Conservation (phyloP, 1,284 basidiomycete genomes). For the Apiotrichum mycotoxinovorans region DNA sequence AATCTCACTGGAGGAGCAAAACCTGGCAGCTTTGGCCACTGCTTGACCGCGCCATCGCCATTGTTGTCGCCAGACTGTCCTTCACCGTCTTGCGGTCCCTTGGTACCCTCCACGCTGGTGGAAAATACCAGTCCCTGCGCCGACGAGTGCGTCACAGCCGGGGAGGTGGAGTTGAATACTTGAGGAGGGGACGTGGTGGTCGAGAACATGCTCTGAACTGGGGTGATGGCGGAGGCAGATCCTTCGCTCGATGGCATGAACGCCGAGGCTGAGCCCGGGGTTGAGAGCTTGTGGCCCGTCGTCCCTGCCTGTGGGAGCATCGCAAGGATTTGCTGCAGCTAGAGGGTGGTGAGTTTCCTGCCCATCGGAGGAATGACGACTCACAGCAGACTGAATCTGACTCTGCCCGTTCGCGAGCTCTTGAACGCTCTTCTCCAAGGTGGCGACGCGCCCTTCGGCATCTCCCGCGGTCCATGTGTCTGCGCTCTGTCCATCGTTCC, state of each 20-base stretch:
- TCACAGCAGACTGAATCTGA: constrained; percentile 44
- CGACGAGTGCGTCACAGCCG: background rate
- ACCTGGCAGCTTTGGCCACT: constrained; percentile 78
- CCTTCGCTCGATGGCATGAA: constrained; percentile 20
- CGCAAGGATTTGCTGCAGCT: constrained; percentile 45
- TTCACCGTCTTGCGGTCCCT: background rate
- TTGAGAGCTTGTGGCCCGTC: constrained; percentile 7
- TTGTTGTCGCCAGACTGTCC: background rate
- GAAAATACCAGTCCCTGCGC: background rate
- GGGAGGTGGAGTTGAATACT: constrained; percentile 14
- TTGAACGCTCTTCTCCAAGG: constrained; percentile 41
- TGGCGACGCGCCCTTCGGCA: constrained; percentile 52
- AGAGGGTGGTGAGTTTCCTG: background rate
- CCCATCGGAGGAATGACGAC: background rate
- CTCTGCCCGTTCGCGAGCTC: constrained; percentile 42
- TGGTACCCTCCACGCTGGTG: background rate
- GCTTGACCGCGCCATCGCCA: constrained; percentile 8
- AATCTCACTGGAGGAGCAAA: constrained; percentile 73
- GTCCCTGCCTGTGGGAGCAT: constrained; percentile 30
- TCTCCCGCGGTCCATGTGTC: constrained; percentile 47
- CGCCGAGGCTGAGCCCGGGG: constrained; percentile 19
- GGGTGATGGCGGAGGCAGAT: constrained; percentile 17
- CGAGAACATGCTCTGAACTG: constrained; percentile 13
- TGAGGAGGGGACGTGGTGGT: constrained; percentile 27
- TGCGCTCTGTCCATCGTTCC: constrained; percentile 58